Evolutionary conservation across 345 rosid genomes (phyloP).

Genomic region (Garcia nutans): DNA sequence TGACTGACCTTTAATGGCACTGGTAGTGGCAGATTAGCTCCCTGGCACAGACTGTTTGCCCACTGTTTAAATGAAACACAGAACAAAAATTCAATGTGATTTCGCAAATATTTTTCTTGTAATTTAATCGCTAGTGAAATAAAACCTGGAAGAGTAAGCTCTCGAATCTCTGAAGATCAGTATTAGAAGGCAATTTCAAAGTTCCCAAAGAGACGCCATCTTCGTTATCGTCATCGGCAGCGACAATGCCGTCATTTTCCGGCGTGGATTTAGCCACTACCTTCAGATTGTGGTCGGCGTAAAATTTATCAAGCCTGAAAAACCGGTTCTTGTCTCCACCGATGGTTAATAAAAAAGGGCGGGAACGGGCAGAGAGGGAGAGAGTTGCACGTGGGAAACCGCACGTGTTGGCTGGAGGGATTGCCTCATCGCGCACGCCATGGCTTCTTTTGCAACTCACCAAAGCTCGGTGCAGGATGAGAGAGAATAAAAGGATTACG

Average conservation of each 20-base stretch:
- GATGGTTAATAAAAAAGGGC: neutral
- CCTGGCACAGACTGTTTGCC: slow-evolving; percentile 93
- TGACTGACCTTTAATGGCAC: slow-evolving; percentile 70
- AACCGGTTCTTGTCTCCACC: neutral
- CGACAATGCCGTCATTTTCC: slow-evolving; percentile 28
- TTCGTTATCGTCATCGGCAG: slow-evolving; percentile 42
- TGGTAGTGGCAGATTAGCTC: slow-evolving; percentile 85
- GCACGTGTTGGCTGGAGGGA: slow-evolving; percentile 15
- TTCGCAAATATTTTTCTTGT: neutral
- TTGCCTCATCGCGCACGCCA: slow-evolving; percentile 28
- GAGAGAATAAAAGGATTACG: neutral
- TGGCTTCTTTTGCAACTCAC: neutral
- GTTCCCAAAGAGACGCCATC: slow-evolving; percentile 84
- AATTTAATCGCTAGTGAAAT: neutral
- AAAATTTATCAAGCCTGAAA: neutral
- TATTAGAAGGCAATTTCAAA: slow-evolving; percentile 64
- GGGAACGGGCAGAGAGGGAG: slow-evolving; percentile 2
- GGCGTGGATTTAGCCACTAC: slow-evolving; percentile 33
- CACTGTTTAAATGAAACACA: slow-evolving; percentile 46
- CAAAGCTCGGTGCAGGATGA: neutral
- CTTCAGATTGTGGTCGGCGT: slow-evolving; percentile 12
- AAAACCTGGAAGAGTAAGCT: slow-evolving; percentile 67
- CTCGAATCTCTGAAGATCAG: slow-evolving; percentile 65
- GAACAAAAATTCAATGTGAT: neutral
- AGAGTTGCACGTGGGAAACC: slow-evolving; percentile 14